phyloP scores from a whole-genome alignment of 192 early-diverging fungal genomes.

The Jimgerdemannia flammicorona region DNA sequence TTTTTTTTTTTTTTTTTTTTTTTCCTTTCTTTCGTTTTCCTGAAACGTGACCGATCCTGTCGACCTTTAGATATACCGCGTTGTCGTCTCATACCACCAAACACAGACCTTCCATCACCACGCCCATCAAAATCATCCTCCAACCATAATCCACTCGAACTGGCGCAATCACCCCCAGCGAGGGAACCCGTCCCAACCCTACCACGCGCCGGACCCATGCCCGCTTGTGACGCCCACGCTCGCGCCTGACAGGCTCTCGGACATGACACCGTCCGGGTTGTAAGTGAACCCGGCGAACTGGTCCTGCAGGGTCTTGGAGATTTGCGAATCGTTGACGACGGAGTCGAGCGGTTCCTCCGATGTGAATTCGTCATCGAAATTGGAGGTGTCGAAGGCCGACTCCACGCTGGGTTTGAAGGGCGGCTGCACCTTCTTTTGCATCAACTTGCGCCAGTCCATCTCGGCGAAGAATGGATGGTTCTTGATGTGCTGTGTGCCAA shows the following conservation, averaged over 20 bases:
- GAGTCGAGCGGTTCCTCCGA: slow-evolving; percentile 91
- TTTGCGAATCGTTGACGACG: slow-evolving; percentile 71
- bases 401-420: slow-evolving; percentile 91
- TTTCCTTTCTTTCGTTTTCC: no score
- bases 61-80: neutral
- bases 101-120: neutral
- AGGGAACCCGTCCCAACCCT: neutral
- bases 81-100: neutral
- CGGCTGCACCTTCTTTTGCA: slow-evolving; percentile 87
- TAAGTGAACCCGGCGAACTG: slow-evolving; percentile 97
- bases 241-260: slow-evolving; percentile 32
- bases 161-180: neutral
- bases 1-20: no score
- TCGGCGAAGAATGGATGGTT: slow-evolving; percentile 90
- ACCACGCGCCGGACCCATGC: neutral
- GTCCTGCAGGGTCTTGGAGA: slow-evolving; percentile 87
- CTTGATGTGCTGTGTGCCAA: slow-evolving; percentile 89
- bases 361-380: slow-evolving; percentile 98
- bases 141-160: no score
- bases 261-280: slow-evolving; percentile 72
- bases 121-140: neutral
- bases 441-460: slow-evolving; percentile 87
- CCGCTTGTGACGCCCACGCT: slow-evolving; percentile 7
- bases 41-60: neutral
- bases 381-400: slow-evolving; percentile 89